Evolutionary conservation across 1,139 yeast species (phyloP), one percentile per base, ranked within the genome.

Genomic region (Torulaspora pretoriensis): DNA sequence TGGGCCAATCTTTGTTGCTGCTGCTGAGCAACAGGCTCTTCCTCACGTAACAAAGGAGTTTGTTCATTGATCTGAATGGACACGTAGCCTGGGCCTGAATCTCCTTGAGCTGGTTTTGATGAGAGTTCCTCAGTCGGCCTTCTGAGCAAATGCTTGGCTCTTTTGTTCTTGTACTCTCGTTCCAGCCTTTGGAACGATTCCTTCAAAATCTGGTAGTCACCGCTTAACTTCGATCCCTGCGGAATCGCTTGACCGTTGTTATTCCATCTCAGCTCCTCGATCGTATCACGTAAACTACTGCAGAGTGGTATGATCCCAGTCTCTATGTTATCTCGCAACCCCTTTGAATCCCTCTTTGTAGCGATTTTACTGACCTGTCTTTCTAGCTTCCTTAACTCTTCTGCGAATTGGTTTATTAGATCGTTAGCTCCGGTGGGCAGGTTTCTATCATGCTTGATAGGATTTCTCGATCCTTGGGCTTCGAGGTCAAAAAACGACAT

Each of bases 401-500:
- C 42, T 8, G 80, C 80, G 57, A 80, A 77, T 43, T 69, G 68
- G 26, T 77, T 48, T 8, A 65, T 48, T 2, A 61, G 48, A 19
- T 51, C 49, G n/a, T 55, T 52, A n/a, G 57, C 37, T 40, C 54
- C 52, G 16, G 54, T 47, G 10, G 47, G 38, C 1, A 49, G 43
- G 1, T 50, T 51, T 17, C 54, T 49, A 3, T 38, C 24, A 13
- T 41, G 63, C 30, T 63, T 67, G 14, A 50, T 43, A 29, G 19
- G 13, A 22, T 35, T 14, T 65, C 61, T 42, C 52, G 66, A 13
- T 4, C 37, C 26, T 52, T 80, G 84, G 2, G 83, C 77, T 58
- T 80, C 85, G 9, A 77, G 51, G 60, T 80, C 85, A 37, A 82
- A 80, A 68, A 80, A 80, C 3, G 86, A 80, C 86, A 80, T 80